Percentiles rank a stretch among this genome's conserved stretches.
phyloP scores from a whole-genome alignment of 2,329 filamentous ascomycete species.

The Cercospora nicotianae region DNA sequence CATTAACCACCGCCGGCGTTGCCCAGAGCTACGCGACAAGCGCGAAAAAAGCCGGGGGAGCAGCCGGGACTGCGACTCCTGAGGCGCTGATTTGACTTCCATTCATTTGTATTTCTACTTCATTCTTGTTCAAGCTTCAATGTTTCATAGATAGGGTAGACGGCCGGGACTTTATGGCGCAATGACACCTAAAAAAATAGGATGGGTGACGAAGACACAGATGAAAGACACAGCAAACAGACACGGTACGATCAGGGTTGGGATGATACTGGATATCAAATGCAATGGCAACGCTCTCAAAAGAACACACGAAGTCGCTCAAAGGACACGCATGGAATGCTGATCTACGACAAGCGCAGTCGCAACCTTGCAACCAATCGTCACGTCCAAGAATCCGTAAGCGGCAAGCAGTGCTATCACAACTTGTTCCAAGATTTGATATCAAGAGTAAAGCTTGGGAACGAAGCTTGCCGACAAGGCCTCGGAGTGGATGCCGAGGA shows the following conservation, averaged over 20 bases:
- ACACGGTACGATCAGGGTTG: background rate
- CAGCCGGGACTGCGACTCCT: slow-evolving; percentile 18
- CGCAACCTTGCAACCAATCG: background rate
- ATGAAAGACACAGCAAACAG: background rate
- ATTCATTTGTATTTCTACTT: slow-evolving; percentile 12
- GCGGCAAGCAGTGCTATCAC: background rate
- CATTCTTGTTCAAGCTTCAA: background rate
- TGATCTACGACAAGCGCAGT: background rate
- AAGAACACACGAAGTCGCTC: background rate
- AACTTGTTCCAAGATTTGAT: background rate
- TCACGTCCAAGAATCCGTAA: background rate
- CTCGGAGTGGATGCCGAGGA: background rate
- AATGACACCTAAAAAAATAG: background rate
- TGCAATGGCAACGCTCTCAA: background rate
- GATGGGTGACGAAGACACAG: background rate
- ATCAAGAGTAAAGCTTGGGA: background rate
- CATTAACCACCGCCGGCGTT: slow-evolving; percentile 42
- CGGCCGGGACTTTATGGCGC: background rate
- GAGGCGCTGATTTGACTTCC: slow-evolving; percentile 9
- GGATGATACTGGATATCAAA: background rate
- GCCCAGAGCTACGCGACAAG: slow-evolving; percentile 41
- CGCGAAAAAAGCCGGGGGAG: slow-evolving; percentile 35
- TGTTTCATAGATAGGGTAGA: slow-evolving; percentile 1
- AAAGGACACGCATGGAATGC: background rate
- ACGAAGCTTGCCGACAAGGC: background rate